phyloP scores from a whole-genome alignment of 805 yeast species.

The Debaryomyces prosopidis region DNA sequence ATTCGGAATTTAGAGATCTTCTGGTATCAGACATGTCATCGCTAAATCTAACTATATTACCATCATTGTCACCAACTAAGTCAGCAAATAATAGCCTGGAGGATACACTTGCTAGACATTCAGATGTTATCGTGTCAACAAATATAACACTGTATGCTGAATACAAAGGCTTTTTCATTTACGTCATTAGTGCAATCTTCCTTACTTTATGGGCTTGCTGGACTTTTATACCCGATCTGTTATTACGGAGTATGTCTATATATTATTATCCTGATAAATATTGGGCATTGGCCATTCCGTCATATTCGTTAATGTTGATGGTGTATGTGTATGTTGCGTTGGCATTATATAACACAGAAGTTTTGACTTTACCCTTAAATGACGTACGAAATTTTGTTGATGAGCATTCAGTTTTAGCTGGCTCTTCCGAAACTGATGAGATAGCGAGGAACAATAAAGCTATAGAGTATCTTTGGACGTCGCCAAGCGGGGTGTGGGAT shows the following conservation, averaged over 20 bases:
- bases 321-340: constrained; percentile 70
- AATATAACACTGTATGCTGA: constrained; percentile 64
- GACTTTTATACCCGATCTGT: constrained; percentile 69
- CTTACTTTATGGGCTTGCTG: constrained; percentile 63
- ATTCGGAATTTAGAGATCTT: too few relatives aligned
- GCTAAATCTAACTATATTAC: constrained; percentile 5
- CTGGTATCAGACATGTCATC: constrained; percentile 7
- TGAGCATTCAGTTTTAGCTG: constrained; percentile 46
- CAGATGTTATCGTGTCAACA: constrained; percentile 64
- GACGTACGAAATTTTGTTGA: constrained; percentile 70
- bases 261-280: constrained; percentile 83
- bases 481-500: constrained; percentile 87
- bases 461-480: constrained; percentile 46
- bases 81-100: constrained; percentile 8
- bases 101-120: constrained; percentile 61
- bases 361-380: constrained; percentile 58
- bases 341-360: constrained; percentile 74
- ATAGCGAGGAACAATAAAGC: constrained; percentile 11
- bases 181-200: constrained; percentile 61
- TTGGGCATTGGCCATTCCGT: constrained; percentile 86
- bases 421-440: neutral
- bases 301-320: constrained; percentile 69
- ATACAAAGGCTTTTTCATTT: constrained; percentile 84
- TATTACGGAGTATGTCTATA: constrained; percentile 53
- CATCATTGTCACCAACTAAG: constrained; percentile 6